phyloP scores from a whole-genome alignment of 2,329 filamentous ascomycete species.

The Aspergillus sp. region DNA sequence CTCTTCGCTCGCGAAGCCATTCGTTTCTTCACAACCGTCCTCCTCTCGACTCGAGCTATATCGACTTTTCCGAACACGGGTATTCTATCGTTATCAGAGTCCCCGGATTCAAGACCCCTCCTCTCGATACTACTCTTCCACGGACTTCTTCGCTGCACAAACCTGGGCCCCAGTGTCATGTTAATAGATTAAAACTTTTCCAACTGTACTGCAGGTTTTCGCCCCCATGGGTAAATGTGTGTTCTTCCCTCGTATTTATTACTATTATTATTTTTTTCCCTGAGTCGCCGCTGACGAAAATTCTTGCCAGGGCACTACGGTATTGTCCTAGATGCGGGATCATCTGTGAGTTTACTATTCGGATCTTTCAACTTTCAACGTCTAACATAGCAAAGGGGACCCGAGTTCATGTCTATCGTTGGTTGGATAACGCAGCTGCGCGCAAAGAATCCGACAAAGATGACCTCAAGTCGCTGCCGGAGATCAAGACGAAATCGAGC shows the following conservation, averaged over 20 bases:
- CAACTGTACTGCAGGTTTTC: conserved; percentile 4
- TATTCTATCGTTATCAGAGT: conserved; percentile 6
- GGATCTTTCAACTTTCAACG: not conserved
- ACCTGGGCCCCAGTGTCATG: conserved; percentile 27
- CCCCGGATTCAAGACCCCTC: not conserved
- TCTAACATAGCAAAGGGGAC: conserved; percentile 60
- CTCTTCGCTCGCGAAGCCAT: conserved; percentile 17
- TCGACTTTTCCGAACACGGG: not conserved
- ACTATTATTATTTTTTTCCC: not conserved
- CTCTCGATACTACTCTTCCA: not conserved
- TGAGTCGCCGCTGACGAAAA: conserved; percentile 4
- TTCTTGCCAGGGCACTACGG: conserved; percentile 66
- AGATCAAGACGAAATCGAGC: conserved; percentile 77
- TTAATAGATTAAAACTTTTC: conserved; percentile 22
- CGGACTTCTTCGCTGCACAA: not conserved
- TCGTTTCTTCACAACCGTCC: conserved; percentile 5
- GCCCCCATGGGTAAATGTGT: conserved; percentile 47
- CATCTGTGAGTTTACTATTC: conserved; percentile 61
- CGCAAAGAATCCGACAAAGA: conserved; percentile 59
- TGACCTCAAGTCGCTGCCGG: conserved; percentile 69
- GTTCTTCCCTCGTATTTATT: conserved; percentile 1
- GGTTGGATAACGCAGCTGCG: conserved; percentile 74
- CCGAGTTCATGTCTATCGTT: conserved; percentile 89
- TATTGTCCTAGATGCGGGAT: conserved; percentile 95
- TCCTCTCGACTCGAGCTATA: not conserved